These are phyloP conservation scores for Epichloe bromicola DNA, from an alignment of 2,329 filamentous ascomycete species.

Conservation along the genomic window DNA sequence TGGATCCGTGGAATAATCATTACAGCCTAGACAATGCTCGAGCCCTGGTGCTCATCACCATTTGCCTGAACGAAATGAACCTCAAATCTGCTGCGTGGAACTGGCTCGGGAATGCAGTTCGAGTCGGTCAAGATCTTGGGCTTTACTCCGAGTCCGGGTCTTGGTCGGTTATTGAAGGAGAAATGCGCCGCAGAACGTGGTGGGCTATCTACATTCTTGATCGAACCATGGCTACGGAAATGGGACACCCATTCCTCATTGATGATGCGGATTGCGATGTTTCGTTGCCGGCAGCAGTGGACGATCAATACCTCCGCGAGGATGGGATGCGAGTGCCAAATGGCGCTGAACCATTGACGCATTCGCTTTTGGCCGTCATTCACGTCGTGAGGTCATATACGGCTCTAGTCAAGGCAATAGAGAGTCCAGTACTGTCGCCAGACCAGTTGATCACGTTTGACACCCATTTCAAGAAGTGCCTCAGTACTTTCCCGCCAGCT, in stretches of 20 bases:
- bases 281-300: constrained; percentile 61
- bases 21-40: constrained; percentile 65
- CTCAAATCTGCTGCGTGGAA: constrained; percentile 73
- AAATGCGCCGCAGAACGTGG: constrained; percentile 82
- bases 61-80: constrained; percentile 79
- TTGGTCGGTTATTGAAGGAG: constrained; percentile 63
- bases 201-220: constrained; percentile 91
- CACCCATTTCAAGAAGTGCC: constrained; percentile 61
- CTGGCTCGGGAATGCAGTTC: constrained; percentile 70
- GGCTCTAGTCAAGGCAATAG: constrained; percentile 57
- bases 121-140: constrained; percentile 71
- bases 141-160: constrained; percentile 63
- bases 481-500: constrained; percentile 60
- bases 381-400: constrained; percentile 70
- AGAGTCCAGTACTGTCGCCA: constrained; percentile 50
- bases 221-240: constrained; percentile 64
- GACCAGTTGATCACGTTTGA: constrained; percentile 68
- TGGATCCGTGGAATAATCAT: constrained; percentile 74
- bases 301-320: constrained; percentile 63
- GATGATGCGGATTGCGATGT: constrained; percentile 83
- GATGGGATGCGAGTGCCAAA: constrained; percentile 39
- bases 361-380: constrained; percentile 65
- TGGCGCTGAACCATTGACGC: constrained; percentile 43
- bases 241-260: constrained; percentile 70
- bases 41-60: constrained; percentile 56